Evolutionary conservation across 257 asterid genomes (phyloP).

Genomic region (Gentiana dahurica): DNA sequence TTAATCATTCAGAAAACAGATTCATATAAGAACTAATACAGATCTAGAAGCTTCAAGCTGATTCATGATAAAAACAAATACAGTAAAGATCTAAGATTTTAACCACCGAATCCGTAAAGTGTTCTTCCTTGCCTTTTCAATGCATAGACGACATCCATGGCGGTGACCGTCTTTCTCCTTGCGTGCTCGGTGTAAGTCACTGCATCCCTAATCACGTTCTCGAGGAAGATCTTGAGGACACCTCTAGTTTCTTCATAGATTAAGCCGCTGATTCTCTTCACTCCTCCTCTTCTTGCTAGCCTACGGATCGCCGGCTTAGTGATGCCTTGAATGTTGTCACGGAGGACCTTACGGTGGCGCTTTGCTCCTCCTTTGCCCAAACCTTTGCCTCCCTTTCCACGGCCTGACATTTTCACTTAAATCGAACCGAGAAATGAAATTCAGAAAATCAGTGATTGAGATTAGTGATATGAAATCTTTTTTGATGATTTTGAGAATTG

Average conservation of each 20-base stretch:
- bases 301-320: constrained; percentile 8
- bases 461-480: background rate
- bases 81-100: background rate
- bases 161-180: constrained; percentile 12
- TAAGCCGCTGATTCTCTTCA: constrained; percentile 12
- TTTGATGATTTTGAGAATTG: background rate
- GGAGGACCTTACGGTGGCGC: constrained; percentile 9
- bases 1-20: too few relatives aligned
- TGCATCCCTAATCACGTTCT: constrained; percentile 12
- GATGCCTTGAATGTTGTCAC: constrained; percentile 12
- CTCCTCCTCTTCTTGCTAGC: constrained; percentile 11
- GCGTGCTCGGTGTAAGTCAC: constrained; percentile 14
- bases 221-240: constrained; percentile 7
- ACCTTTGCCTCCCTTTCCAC: constrained; percentile 12
- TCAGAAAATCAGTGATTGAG: background rate
- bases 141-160: constrained; percentile 13
- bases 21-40: too few relatives aligned
- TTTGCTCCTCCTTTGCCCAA: constrained; percentile 16
- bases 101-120: constrained; percentile 13
- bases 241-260: constrained; percentile 13
- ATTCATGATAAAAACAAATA: too few relatives aligned
- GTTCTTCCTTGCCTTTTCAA: constrained; percentile 14
- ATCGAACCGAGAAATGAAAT: too few relatives aligned
- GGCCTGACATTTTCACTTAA: constrained; percentile 8
- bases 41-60: too few relatives aligned